Conservation (phyloP, 1,284 basidiomycete species). For the Papiliotrema flavescens region DNA sequence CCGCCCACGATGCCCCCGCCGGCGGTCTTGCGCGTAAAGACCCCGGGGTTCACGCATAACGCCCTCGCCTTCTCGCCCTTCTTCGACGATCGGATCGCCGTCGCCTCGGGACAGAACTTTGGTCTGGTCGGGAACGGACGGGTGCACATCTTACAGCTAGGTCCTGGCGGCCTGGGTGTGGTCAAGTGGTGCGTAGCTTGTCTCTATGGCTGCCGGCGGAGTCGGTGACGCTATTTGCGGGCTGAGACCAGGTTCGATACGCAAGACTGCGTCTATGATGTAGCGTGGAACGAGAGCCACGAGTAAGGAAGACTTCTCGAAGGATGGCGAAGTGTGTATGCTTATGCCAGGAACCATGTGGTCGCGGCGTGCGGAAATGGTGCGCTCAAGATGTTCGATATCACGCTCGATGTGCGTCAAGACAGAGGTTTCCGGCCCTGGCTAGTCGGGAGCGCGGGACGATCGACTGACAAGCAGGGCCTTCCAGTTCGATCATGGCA, state of each 20-base stretch:
- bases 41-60: conserved; percentile 85
- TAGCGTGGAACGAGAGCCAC: conserved; percentile 89
- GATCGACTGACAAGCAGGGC: conserved; percentile 14
- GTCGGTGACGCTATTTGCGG: too few relatives aligned
- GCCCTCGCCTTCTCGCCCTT: conserved; percentile 88
- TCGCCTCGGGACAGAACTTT: conserved; percentile 90
- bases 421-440: background rate
- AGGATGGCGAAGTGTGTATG: background rate
- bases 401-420: conserved; percentile 70
- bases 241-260: conserved; percentile 70
- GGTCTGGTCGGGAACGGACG: conserved; percentile 93
- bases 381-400: conserved; percentile 86
- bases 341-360: conserved; percentile 60
- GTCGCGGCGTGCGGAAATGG: conserved; percentile 88
- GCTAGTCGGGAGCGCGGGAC: too few relatives aligned
- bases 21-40: conserved; percentile 39
- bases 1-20: too few relatives aligned
- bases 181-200: conserved; percentile 62
- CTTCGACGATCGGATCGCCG: conserved; percentile 71
- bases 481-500: conserved; percentile 83
- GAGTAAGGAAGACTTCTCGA: conserved; percentile 59
- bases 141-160: conserved; percentile 64
- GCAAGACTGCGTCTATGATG: conserved; percentile 87
- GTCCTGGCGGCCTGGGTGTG: conserved; percentile 54
- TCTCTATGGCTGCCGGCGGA: background rate